A percentile compares a stretch with the other conserved stretches of the same genome.
phyloP scores from a whole-genome alignment of 306 rosid genomes.

The Pterocarpus macrocarpus region DNA sequence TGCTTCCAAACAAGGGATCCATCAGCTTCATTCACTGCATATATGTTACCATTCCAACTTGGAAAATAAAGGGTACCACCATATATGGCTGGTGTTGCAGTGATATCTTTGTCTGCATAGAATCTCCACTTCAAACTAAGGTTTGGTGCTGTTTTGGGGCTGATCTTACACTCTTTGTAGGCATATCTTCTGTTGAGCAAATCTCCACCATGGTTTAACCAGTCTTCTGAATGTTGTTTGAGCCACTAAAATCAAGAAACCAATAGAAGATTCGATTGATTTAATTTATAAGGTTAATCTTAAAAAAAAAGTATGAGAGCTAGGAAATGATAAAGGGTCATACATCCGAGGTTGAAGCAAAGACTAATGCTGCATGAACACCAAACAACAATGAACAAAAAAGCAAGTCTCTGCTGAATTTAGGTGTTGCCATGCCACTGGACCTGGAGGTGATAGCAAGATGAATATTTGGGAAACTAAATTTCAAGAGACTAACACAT shows the following conservation, averaged over 20 bases:
- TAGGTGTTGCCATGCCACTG: background rate
- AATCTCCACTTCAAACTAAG: constrained; percentile 68
- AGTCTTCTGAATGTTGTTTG: constrained; percentile 42
- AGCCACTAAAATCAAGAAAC: constrained; percentile 11
- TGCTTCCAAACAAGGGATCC: constrained; percentile 52
- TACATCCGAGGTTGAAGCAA: background rate
- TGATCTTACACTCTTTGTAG: constrained; percentile 61
- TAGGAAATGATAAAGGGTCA: background rate
- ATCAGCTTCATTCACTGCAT: constrained; percentile 56
- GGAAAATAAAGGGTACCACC: constrained; percentile 67
- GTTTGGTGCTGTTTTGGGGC: constrained; percentile 46
- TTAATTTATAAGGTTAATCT: background rate
- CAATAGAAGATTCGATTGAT: background rate
- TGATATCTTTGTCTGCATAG: constrained; percentile 62
- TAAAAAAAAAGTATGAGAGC: background rate
- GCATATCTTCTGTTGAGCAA: constrained; percentile 70
- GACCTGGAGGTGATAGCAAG: background rate
- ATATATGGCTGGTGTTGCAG: constrained; percentile 68
- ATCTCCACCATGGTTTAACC: constrained; percentile 80
- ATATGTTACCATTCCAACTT: constrained; percentile 79
- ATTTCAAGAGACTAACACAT: background rate
- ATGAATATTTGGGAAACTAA: background rate
- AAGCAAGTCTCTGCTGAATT: background rate
- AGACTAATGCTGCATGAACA: background rate
- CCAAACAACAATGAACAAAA: background rate